Percentiles rank a stretch among this genome's conserved stretches.
Conservation (phyloP, 2,329 filamentous ascomycete species). For the Aspergillus sp. region DNA sequence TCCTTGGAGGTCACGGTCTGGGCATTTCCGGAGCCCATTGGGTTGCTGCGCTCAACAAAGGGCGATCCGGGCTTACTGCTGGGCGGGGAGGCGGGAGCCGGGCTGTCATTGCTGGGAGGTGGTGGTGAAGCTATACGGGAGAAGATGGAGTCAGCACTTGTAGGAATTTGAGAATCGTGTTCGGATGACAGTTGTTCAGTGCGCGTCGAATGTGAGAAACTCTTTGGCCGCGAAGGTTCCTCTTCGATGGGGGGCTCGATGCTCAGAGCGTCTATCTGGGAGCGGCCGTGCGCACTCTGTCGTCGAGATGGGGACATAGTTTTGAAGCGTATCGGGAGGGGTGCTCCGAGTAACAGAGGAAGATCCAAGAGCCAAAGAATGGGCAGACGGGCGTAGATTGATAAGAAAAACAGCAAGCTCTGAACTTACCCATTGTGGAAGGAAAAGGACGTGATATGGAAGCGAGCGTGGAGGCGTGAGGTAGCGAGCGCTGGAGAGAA, state of each 20-base stretch:
- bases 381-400: constrained; percentile 11
- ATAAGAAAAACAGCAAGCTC: constrained; percentile 12
- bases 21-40: constrained; percentile 52
- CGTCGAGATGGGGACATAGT: constrained; percentile 17
- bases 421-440: constrained; percentile 42
- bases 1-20: constrained; percentile 66
- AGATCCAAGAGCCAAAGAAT: constrained; percentile 2
- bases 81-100: constrained; percentile 38
- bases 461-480: constrained; percentile 25
- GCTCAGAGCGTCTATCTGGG: constrained; percentile 11
- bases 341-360: neutral
- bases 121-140: constrained; percentile 33
- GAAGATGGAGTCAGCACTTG: constrained; percentile 24
- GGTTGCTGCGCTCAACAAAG: constrained; percentile 59
- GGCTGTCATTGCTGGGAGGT: constrained; percentile 31
- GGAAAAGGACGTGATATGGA: constrained; percentile 19
- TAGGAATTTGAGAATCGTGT: constrained; percentile 12
- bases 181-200: constrained; percentile 13
- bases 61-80: constrained; percentile 55
- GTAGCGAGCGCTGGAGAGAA: constrained; percentile 25
- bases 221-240: constrained; percentile 14
- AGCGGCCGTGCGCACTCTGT: constrained; percentile 19
- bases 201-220: constrained; percentile 14
- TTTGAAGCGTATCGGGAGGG: constrained; percentile 12
- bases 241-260: constrained; percentile 3